Percentiles rank a stretch among this genome's conserved stretches.
Conservation (phyloP, 345 rosid species). For the Arabidopsis arenosa region DNA sequence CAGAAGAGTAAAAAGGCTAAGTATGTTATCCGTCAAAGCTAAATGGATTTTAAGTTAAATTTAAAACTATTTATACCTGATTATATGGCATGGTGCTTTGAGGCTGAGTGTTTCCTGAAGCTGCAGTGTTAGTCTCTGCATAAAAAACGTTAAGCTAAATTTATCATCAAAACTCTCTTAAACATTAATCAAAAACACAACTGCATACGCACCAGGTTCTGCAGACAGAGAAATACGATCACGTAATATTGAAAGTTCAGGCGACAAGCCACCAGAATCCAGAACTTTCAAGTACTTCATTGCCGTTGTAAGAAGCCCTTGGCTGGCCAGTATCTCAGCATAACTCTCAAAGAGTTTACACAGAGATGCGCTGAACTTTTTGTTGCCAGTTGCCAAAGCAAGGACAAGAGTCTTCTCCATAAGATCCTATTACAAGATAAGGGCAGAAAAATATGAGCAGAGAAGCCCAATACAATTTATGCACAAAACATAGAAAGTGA, state of each 20-base stretch:
- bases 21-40: slow-evolving; percentile 20
- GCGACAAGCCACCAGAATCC: slow-evolving; percentile 84
- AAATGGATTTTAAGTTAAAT: slow-evolving; percentile 13
- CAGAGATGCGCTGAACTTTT: slow-evolving; percentile 83
- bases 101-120: slow-evolving; percentile 52
- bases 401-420: slow-evolving; percentile 99
- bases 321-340: slow-evolving; percentile 97
- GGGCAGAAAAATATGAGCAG: slow-evolving; percentile 24
- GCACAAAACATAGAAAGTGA: slow-evolving; percentile 33
- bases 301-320: slow-evolving; percentile 81
- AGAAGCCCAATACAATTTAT: slow-evolving; percentile 20
- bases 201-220: slow-evolving; percentile 65
- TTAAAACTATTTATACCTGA: slow-evolving; percentile 36
- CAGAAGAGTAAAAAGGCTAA: slow-evolving; percentile 43
- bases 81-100: slow-evolving; percentile 41
- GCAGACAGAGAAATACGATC: slow-evolving; percentile 77
- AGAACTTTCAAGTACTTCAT: slow-evolving; percentile 93
- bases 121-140: slow-evolving; percentile 53
- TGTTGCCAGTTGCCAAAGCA: slow-evolving; percentile 95
- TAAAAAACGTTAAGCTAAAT: slow-evolving; percentile 22
- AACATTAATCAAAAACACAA: slow-evolving; percentile 6
- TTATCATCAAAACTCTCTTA: slow-evolving; percentile 13
- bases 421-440: slow-evolving; percentile 70
- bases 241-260: slow-evolving; percentile 82
- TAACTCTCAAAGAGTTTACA: slow-evolving; percentile 97